A percentile compares a stretch with the other conserved stretches of the same genome.
phyloP scores from a whole-genome alignment of 352 stramenopile genomes.

The Thraustochytrium sp. region DNA sequence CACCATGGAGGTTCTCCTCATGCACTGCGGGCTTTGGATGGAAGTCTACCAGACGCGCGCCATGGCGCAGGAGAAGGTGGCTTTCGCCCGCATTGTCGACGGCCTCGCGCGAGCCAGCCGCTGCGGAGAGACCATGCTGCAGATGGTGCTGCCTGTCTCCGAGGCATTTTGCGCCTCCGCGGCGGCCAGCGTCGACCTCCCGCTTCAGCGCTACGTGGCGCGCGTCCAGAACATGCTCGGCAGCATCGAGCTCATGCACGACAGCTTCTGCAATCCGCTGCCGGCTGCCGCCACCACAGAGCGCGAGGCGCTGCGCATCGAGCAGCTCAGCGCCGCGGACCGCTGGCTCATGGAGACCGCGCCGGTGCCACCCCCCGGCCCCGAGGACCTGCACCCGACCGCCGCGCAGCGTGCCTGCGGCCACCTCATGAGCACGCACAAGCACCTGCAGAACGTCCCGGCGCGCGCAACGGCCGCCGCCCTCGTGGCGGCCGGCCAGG shows the following conservation, averaged over 20 bases:
- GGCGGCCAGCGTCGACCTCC: background rate
- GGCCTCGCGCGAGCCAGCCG: background rate
- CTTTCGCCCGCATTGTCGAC: background rate
- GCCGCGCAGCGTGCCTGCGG: background rate
- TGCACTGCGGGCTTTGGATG: background rate
- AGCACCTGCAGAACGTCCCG: conserved; percentile 11
- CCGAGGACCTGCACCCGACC: background rate
- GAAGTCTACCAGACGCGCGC: background rate
- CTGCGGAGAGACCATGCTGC: conserved; percentile 19
- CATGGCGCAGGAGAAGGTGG: background rate
- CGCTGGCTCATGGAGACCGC: conserved; percentile 7
- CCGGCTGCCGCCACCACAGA: background rate
- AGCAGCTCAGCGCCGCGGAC: background rate
- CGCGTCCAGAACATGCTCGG: conserved; percentile 20
- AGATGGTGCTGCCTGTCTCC: conserved; percentile 5
- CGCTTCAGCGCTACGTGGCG: conserved; percentile 3
- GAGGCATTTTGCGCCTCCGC: background rate
- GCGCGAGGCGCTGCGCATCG: background rate
- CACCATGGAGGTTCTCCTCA: conserved; percentile 12
- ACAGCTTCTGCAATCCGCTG: background rate
- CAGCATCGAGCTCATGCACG: conserved; percentile 16
- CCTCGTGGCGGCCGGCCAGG: background rate
- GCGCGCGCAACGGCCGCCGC: background rate
- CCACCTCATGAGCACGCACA: conserved; percentile 20
- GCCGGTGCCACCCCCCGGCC: background rate